phyloP scores from a whole-genome alignment of 116 monocot species.

The Trichopus zeylanicus region DNA sequence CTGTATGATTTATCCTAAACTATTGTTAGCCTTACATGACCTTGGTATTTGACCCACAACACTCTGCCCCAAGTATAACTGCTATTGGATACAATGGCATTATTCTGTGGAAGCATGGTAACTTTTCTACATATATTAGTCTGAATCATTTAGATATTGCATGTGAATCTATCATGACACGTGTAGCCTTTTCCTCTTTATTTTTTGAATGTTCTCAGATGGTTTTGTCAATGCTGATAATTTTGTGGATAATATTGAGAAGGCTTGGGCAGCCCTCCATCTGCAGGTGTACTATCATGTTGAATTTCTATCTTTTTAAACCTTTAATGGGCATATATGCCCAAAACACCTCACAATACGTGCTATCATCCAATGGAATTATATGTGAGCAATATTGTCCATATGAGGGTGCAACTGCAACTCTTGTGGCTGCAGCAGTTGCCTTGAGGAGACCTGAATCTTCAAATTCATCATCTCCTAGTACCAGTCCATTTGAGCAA shows the following conservation, averaged over 20 bases:
- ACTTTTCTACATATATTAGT: background rate
- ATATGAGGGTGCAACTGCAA: slow-evolving; percentile 61
- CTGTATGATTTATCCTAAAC: background rate
- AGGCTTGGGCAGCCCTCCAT: slow-evolving; percentile 66
- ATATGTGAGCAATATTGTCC: too few species aligned
- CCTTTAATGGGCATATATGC: background rate
- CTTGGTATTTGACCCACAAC: slow-evolving; percentile 65
- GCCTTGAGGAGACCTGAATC: slow-evolving; percentile 36
- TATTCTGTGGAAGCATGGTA: slow-evolving; percentile 81
- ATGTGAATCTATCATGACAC: too few species aligned
- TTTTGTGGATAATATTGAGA: slow-evolving; percentile 58
- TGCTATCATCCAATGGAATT: too few species aligned
- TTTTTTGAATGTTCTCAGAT: slow-evolving; percentile 33
- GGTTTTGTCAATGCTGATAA: slow-evolving; percentile 49
- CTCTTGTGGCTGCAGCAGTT: slow-evolving; percentile 61
- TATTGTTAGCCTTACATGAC: slow-evolving; percentile 32
- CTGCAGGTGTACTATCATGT: slow-evolving; percentile 45
- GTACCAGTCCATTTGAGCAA: slow-evolving; percentile 16
- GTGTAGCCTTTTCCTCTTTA: background rate
- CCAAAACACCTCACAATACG: too few species aligned
- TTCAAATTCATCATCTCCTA: slow-evolving; percentile 17
- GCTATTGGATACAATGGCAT: slow-evolving; percentile 74
- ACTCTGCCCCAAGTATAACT: slow-evolving; percentile 65
- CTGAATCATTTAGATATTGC: background rate
- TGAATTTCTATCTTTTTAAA: background rate